phyloP scores from a whole-genome alignment of 345 rosid species.

The Pugionium dolabratum region DNA sequence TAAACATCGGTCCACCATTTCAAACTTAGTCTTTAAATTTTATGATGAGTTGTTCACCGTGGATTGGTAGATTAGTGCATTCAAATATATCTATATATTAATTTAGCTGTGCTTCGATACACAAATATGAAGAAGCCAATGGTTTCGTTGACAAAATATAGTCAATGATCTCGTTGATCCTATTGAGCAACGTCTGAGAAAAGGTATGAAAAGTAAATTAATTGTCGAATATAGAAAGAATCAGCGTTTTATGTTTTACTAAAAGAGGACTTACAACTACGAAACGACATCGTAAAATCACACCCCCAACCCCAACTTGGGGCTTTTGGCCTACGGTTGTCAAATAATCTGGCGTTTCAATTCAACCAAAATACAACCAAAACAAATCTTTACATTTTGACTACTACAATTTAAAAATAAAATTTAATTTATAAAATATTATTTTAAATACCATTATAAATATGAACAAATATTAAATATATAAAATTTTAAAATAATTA shows the following conservation, averaged over 20 bases:
- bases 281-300: neutral
- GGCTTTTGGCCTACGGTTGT: slow-evolving; percentile 21
- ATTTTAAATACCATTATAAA: no score
- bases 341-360: slow-evolving; percentile 10
- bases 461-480: no score
- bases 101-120: neutral
- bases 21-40: no score
- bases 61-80: neutral
- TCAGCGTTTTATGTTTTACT: neutral
- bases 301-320: neutral
- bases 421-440: no score
- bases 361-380: slow-evolving; percentile 13
- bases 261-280: neutral
- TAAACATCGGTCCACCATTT: no score
- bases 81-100: neutral
- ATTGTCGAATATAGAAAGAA: neutral
- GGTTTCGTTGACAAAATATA: slow-evolving; percentile 4
- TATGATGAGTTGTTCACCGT: neutral
- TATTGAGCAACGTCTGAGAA: neutral
- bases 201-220: neutral
- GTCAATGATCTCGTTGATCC: slow-evolving; percentile 13
- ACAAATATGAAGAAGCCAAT: slow-evolving; percentile 6
- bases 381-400: neutral
- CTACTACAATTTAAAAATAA: no score
- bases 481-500: no score